phyloP scores from a whole-genome alignment of 768 basidiomycete species.

The Panellus pusillus region DNA sequence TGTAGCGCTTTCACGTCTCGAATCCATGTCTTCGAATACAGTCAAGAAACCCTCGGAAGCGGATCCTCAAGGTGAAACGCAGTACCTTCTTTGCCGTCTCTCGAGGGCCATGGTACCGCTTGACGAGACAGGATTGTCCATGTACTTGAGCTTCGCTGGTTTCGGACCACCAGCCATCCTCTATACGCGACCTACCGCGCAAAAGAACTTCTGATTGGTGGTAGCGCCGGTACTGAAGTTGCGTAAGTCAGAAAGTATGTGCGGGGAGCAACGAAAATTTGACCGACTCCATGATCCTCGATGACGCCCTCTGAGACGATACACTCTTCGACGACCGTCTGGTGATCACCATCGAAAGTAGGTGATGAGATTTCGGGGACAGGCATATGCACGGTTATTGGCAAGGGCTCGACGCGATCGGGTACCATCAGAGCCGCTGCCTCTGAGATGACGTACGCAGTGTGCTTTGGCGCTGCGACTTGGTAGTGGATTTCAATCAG shows the following conservation, averaged over 20 bases:
- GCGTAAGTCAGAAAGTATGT: background rate
- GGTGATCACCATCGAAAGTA: constrained; percentile 2
- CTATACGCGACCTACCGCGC: constrained; percentile 35
- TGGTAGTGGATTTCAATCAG: constrained; percentile 47
- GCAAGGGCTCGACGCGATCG: background rate
- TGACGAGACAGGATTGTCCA: constrained; percentile 41
- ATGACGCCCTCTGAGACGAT: constrained; percentile 22
- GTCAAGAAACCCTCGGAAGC: too few relatives aligned
- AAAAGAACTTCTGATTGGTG: constrained; percentile 49
- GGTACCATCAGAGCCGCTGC: background rate
- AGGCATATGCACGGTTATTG: background rate
- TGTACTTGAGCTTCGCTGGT: constrained; percentile 40
- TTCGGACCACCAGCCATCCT: constrained; percentile 51
- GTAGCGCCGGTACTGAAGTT: constrained; percentile 45
- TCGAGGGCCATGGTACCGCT: constrained; percentile 43
- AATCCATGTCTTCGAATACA: constrained; percentile 41
- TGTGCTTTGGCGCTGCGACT: too few relatives aligned
- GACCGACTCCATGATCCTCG: constrained; percentile 35
- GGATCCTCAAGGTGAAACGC: background rate
- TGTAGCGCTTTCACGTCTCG: constrained; percentile 51
- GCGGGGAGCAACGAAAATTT: background rate
- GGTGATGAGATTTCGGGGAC: background rate
- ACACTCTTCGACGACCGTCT: constrained; percentile 9
- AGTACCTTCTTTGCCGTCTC: constrained; percentile 33
- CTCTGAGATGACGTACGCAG: too few relatives aligned